Evolutionary conservation across 257 asterid genomes (phyloP), one percentile per base, ranked within the genome.

Genomic region (Solanum stenotomum): DNA sequence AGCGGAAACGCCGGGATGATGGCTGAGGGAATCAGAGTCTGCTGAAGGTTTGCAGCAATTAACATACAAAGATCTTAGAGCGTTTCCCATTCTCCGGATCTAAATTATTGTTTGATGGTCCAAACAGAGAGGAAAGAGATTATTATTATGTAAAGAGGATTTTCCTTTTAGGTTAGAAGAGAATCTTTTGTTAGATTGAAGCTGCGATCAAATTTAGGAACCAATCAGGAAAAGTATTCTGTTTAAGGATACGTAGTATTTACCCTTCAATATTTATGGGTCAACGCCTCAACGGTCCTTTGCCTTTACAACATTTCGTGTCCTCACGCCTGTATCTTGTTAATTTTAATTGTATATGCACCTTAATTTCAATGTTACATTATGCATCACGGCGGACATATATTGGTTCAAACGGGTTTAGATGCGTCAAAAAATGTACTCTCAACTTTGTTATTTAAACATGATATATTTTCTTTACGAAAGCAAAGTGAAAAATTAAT

Each of bases 1-100:
- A 25, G 98, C 95, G 6, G 98, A 93, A 78, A 96, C 94, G 29
- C 95, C 94, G 71, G 87, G 88, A 88, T 94, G 98, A 91, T 92
- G 94, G 84, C 92, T 97, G 56, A 37, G 9, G 14, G 91, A 86
- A 46, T 92, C 98, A 9, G 96, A 90, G 34, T 92, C 98, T 61
- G 94, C 59, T 56, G 95, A 27, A 12, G 94, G 92, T 83, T 90
- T 63, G 88, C 91, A 82, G 89, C 96, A 95, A 89, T 91, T 38
- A 77, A 91, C 93, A 84, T 72, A 94, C 87, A 97, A 46, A 8
- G 90, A 91, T 93, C 98, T 93, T 1, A 95, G 86, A 85, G 94
- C 97, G 86, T 97, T 97, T 86, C 98, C 99, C 98, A 97, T 96
- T 65, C 23, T 12, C 12, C 23, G 65, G 75, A 79, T 31, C 84